Conservation (phyloP, 202 grass and related monocot species). For the Dendrocalamus latiflorus region DNA sequence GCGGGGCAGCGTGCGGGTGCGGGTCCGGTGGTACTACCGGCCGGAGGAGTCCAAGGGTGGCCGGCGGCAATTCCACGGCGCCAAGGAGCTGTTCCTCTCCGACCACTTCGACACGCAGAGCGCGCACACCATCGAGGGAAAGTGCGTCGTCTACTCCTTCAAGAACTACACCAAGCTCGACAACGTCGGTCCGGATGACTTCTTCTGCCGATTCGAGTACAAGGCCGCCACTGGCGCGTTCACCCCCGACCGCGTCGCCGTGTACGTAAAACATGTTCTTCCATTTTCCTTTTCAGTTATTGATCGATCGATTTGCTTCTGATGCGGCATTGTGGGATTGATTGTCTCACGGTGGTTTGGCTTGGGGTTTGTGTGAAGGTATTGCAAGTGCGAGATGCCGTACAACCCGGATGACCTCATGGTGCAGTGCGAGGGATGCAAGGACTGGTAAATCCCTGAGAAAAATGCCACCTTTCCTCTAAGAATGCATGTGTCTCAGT, state of each 20-base stretch:
- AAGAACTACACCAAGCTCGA: conserved; percentile 92
- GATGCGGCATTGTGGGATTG: conserved; percentile 8
- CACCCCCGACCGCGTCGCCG: conserved; percentile 81
- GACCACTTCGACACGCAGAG: conserved; percentile 85
- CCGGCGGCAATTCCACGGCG: conserved; percentile 76
- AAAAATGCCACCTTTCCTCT: not conserved
- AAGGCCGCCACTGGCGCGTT: conserved; percentile 68
- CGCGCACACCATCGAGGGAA: conserved; percentile 83
- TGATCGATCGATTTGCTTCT: not conserved
- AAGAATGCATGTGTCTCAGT: not conserved
- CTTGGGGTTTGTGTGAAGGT: conserved; percentile 41
- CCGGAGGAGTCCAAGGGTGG: conserved; percentile 87
- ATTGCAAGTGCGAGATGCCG: conserved; percentile 95
- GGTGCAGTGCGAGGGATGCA: conserved; percentile 89
- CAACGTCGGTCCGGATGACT: conserved; percentile 75
- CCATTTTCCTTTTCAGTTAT: not conserved
- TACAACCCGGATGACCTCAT: conserved; percentile 92
- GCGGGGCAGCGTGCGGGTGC: conserved; percentile 53
- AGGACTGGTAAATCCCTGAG: conserved; percentile 62
- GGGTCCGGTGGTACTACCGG: conserved; percentile 81
- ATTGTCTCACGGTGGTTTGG: not conserved
- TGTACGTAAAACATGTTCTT: conserved; percentile 31
- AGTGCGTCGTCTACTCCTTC: conserved; percentile 79
- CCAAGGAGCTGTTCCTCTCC: conserved; percentile 89
- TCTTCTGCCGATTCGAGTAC: conserved; percentile 89